Evolutionary conservation across 2,329 filamentous ascomycete genomes (phyloP).

Genomic region (Penicillium palitans): DNA sequence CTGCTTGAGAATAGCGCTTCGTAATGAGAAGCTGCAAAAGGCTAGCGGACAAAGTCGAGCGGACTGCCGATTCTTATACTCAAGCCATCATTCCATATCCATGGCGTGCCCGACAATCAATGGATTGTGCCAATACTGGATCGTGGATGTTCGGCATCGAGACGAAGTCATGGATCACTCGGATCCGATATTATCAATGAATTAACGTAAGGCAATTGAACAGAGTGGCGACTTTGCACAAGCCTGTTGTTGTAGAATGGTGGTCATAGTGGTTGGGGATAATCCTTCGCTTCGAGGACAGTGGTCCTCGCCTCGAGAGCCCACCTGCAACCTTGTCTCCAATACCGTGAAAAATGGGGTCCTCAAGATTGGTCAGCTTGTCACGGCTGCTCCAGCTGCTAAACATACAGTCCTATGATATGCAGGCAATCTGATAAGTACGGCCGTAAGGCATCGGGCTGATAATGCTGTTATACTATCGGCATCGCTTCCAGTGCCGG

Average conservation of each 20-base stretch:
- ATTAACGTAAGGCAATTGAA: neutral
- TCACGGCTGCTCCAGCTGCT: neutral
- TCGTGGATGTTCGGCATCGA: constrained; percentile 1
- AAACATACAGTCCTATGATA: neutral
- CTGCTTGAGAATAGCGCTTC: neutral
- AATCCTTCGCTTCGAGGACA: constrained; percentile 2
- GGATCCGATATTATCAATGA: neutral
- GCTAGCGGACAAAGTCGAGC: neutral
- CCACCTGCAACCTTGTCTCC: neutral
- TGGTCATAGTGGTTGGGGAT: neutral
- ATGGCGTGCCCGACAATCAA: neutral
- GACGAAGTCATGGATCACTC: neutral
- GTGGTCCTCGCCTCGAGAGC: constrained; percentile 1
- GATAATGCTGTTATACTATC: neutral
- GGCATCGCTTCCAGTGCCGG: neutral
- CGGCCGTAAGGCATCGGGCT: neutral
- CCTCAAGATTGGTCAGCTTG: neutral
- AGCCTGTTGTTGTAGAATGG: neutral
- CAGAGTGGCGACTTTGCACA: neutral
- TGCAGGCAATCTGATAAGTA: neutral
- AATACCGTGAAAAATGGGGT: neutral
- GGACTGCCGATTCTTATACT: neutral
- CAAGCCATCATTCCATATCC: neutral
- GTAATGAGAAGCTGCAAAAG: neutral
- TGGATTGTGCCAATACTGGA: neutral